These are phyloP conservation scores for Hirschfeldia incana DNA, from an alignment of 345 rosid genomes.

Conservation along the genomic window DNA sequence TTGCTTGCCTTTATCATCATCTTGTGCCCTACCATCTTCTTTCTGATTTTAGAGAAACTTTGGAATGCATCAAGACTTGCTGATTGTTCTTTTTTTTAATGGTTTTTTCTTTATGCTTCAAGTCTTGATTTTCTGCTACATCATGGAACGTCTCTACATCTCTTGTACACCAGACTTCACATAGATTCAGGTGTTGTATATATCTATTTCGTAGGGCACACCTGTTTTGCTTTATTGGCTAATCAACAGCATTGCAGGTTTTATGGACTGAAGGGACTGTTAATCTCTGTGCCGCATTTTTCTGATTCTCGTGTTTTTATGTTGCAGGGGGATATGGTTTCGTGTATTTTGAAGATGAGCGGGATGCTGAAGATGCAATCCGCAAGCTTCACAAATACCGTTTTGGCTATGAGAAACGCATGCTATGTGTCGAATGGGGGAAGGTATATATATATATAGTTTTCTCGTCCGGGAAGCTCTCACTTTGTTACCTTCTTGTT, in stretches of 20 bases:
- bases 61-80: too few relatives aligned
- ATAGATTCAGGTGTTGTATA: constrained; percentile 70
- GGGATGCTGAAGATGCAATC: constrained; percentile 83
- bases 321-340: constrained; percentile 90
- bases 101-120: constrained; percentile 45
- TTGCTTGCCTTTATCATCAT: constrained; percentile 58
- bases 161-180: constrained; percentile 79
- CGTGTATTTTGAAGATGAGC: constrained; percentile 83
- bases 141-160: constrained; percentile 71
- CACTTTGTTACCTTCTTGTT: background rate
- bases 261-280: background rate
- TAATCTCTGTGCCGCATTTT: constrained; percentile 38
- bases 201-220: constrained; percentile 43
- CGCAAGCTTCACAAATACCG: constrained; percentile 61
- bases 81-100: constrained; percentile 38
- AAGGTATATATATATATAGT: constrained; percentile 45
- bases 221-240: constrained; percentile 25
- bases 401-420: constrained; percentile 73
- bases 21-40: constrained; percentile 32
- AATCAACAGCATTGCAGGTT: constrained; percentile 1
- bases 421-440: constrained; percentile 78
- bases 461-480: background rate
- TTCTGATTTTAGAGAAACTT: constrained; percentile 40
- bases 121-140: constrained; percentile 26
- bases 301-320: constrained; percentile 17